phyloP scores from a whole-genome alignment of 139 green algal species.

The Edaphochlamys debaryana region DNA sequence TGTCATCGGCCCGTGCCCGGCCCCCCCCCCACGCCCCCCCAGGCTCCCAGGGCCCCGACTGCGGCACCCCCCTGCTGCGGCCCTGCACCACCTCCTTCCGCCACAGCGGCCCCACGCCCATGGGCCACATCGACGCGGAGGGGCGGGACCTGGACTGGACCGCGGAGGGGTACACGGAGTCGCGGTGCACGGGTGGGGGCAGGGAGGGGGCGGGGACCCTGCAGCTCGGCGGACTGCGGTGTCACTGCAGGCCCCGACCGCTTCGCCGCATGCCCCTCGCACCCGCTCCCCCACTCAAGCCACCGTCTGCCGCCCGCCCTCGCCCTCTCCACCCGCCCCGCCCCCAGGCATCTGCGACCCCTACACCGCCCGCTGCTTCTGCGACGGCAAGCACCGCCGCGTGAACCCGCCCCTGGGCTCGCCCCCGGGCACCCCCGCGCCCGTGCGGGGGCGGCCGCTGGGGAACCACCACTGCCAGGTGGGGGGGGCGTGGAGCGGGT shows the following conservation, averaged over 20 bases:
- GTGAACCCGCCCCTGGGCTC: slow-evolving; percentile 46
- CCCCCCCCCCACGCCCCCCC: too few relatives aligned
- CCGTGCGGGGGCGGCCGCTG: slow-evolving; percentile 42
- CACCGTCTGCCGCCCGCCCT: too few relatives aligned
- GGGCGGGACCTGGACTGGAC: slow-evolving; percentile 40
- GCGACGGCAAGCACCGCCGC: slow-evolving; percentile 54
- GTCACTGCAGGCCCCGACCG: too few relatives aligned
- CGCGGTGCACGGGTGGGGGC: slow-evolving; percentile 43
- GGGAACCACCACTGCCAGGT: slow-evolving; percentile 47
- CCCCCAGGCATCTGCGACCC: slow-evolving; percentile 66
- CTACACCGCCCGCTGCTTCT: slow-evolving; percentile 62
- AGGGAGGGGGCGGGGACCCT: neutral
- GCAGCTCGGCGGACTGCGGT: too few relatives aligned
- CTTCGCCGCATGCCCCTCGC: too few relatives aligned
- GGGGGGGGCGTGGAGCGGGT: too few relatives aligned
- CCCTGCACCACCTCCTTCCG: slow-evolving; percentile 66
- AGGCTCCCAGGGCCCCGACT: slow-evolving; percentile 68
- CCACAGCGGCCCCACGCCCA: neutral
- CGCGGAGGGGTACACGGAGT: slow-evolving; percentile 45
- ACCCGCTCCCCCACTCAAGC: too few relatives aligned
- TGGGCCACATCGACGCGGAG: slow-evolving; percentile 50
- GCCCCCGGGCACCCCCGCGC: slow-evolving; percentile 46
- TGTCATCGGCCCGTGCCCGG: too few relatives aligned
- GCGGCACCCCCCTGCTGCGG: slow-evolving; percentile 47
- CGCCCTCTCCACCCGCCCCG: neutral